Conservation (phyloP, 2,329 filamentous ascomycete genomes). For the Apiospora aurea region DNA sequence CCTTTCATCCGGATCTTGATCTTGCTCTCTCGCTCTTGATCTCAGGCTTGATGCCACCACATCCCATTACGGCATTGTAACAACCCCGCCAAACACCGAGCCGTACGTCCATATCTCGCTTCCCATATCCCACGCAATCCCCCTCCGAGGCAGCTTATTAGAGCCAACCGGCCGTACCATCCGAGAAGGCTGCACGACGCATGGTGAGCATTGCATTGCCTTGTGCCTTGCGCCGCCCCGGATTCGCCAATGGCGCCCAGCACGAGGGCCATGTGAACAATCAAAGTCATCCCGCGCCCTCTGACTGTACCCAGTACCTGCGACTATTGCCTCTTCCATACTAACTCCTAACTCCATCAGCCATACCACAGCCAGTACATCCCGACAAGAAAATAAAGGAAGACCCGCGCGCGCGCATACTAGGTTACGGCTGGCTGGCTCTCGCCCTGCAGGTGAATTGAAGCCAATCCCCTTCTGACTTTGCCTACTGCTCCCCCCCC, state of each 20-base stretch:
- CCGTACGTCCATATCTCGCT: not conserved
- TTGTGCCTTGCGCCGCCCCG: not conserved
- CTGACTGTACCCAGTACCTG: not conserved
- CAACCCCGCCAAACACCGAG: not conserved
- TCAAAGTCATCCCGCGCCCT: not conserved
- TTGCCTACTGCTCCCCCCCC: not conserved
- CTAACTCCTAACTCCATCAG: not conserved
- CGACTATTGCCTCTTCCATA: slow-evolving; percentile 9
- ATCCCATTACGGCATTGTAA: slow-evolving; percentile 8
- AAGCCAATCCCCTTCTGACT: slow-evolving; percentile 24
- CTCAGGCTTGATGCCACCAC: not conserved
- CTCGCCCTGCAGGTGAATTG: slow-evolving; percentile 16
- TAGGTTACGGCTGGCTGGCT: slow-evolving; percentile 1
- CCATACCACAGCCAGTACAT: not conserved
- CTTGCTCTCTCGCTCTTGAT: not conserved
- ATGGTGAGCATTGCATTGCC: slow-evolving; percentile 17
- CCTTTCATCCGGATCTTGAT: too few relatives aligned
- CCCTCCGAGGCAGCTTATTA: not conserved
- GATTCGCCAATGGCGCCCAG: slow-evolving; percentile 12
- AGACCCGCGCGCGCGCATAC: not conserved
- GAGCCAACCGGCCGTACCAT: not conserved
- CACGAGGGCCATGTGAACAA: not conserved
- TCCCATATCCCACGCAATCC: not conserved
- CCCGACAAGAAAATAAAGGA: slow-evolving; percentile 5
- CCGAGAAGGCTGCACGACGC: slow-evolving; percentile 12